Evolutionary conservation across 768 basidiomycete species (phyloP).

Genomic region (Boletus rubescentipes): DNA sequence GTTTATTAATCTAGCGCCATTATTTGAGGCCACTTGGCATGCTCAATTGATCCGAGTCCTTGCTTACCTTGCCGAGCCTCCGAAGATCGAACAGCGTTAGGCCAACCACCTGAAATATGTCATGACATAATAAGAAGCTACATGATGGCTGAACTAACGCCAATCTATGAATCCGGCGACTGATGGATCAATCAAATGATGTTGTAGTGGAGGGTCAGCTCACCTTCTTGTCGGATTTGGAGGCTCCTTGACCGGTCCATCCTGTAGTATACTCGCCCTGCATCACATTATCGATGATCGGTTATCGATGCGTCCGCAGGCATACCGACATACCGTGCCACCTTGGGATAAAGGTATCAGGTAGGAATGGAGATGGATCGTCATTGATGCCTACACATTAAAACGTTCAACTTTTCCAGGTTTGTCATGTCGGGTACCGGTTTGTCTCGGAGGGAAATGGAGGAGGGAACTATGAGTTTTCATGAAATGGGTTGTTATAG

Average conservation of each 20-base stretch:
- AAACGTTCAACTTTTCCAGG: constrained; percentile 57
- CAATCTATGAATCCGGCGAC: constrained; percentile 51
- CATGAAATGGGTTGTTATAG: too few relatives aligned
- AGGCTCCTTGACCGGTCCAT: constrained; percentile 90
- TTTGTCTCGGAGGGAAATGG: neutral
- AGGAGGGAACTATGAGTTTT: neutral
- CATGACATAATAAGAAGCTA: constrained; percentile 6
- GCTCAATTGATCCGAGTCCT: constrained; percentile 15
- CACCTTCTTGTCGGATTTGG: constrained; percentile 93
- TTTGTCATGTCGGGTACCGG: constrained; percentile 38
- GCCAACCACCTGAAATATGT: constrained; percentile 67
- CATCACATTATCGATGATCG: neutral
- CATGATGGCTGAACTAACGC: constrained; percentile 43
- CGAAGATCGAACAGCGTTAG: constrained; percentile 89
- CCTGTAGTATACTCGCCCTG: constrained; percentile 93
- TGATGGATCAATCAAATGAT: neutral
- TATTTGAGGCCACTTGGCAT: constrained; percentile 8
- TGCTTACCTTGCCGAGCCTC: constrained; percentile 68
- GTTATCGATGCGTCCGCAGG: neutral
- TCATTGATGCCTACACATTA: constrained; percentile 64
- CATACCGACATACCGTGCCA: constrained; percentile 39
- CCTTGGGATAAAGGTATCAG: constrained; percentile 34
- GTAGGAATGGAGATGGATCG: neutral
- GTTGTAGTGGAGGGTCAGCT: constrained; percentile 7
- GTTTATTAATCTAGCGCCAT: constrained; percentile 54